Evolutionary conservation across 2,329 filamentous ascomycete genomes (phyloP), one percentile per base, ranked within the genome.

Genomic region (Colletotrichum limetticola): DNA sequence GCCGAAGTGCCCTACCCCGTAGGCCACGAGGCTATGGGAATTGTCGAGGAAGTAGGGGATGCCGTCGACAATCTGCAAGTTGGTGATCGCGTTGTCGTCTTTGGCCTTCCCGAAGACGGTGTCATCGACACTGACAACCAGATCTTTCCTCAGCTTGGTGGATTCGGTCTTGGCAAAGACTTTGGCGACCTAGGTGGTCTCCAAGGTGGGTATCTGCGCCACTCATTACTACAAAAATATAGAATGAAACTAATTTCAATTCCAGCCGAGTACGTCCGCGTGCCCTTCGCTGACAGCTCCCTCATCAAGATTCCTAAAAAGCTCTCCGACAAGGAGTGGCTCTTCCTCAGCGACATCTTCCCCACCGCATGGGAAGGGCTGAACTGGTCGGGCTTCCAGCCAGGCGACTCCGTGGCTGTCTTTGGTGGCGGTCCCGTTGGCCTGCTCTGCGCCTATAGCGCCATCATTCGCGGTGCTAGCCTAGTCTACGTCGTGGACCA

Each of bases 261-360:
- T 28, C 14, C n/a, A 76, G 78, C 78, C 68, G 78, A 93, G 78
- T 93, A 90, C 73, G 82, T 92, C 26, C 85, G 90, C 3, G 88
- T 93, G 1, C 91, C 91, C 0, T 92, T 89, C 72, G 91, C 91
- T 0, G 91, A 93, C 77, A 92, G 91, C 82, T 92, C 92, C 73
- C 88, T 88, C 7, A 79, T 93, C 32, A 87, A 88, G 65, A 81
- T 93, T 2, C 91, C 91, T 1, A 90, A 90, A 0, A 90, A 83
- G n/a, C 88, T 91, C 74, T 83, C 91, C 56, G 91, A 93, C 77
- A 84, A 86, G 0, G 91, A 91, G 75, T 92, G 90, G 76, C 87
- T 88, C 64, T 78, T 86, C 4, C 78, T 86, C 1, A 83, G 85
- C 24, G 83, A 82, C 82, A 60, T 86, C 53, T 88, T 86, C 68